A percentile compares a stretch with the other conserved stretches of the same genome.
Conservation (phyloP, 1,284 basidiomycete species). For the Ustilago cynodontis region DNA sequence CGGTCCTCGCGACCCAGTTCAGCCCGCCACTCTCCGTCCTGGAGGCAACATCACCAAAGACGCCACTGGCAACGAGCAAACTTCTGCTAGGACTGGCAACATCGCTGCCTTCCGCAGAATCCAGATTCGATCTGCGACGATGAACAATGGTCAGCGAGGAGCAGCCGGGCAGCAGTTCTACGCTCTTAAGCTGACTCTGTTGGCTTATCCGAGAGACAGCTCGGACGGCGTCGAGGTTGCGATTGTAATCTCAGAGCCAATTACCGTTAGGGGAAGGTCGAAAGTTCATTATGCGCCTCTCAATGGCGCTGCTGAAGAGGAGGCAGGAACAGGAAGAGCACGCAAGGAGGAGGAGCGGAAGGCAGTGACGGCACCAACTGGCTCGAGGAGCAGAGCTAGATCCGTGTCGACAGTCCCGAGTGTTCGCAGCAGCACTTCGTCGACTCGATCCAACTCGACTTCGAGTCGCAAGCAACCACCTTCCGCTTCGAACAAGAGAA, state of each 20-base stretch:
- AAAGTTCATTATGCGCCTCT: constrained; percentile 43
- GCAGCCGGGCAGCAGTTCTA: constrained; percentile 50
- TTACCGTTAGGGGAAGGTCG: constrained; percentile 46
- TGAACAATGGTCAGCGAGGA: constrained; percentile 50
- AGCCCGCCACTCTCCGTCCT: constrained; percentile 20
- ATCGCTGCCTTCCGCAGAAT: constrained; percentile 44
- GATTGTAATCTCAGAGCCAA: constrained; percentile 31
- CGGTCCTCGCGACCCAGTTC: constrained; percentile 37
- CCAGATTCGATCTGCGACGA: constrained; percentile 52
- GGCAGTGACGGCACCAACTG: neutral
- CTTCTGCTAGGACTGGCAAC: constrained; percentile 11
- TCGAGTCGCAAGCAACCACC: neutral
- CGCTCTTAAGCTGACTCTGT: constrained; percentile 46
- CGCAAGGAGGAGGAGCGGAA: neutral
- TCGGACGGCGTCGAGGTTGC: constrained; percentile 30
- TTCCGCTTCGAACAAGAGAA: neutral
- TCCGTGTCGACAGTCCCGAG: neutral
- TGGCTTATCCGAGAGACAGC: constrained; percentile 21
- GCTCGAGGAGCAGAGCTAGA: neutral
- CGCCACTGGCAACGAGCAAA: constrained; percentile 33
- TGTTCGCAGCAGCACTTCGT: neutral
- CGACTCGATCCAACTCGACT: neutral
- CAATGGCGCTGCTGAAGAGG: neutral
- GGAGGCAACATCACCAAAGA: constrained; percentile 32
- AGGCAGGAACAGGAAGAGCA: neutral